phyloP scores from a whole-genome alignment of 2,329 filamentous ascomycete species.

The Amesomyces nigricolor region DNA sequence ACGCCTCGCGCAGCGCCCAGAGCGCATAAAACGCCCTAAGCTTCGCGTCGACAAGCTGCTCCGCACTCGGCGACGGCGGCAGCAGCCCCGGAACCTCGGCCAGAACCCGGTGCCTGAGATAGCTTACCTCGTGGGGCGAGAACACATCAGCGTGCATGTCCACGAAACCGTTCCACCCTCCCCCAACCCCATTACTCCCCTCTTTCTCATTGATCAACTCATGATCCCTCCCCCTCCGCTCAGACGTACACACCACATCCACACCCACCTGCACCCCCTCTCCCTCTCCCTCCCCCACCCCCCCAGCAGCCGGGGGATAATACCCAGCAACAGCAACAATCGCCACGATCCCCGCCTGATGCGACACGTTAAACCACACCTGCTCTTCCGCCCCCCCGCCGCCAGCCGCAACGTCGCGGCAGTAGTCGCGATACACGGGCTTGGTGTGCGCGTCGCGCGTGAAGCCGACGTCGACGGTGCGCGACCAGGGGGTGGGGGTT shows the following conservation, averaged over 20 bases:
- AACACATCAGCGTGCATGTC: conserved; percentile 70
- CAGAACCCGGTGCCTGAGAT: conserved; percentile 49
- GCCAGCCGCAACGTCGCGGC: conserved; percentile 35
- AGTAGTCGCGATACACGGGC: conserved; percentile 44
- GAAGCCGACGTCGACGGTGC: conserved; percentile 31
- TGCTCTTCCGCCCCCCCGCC: conserved; percentile 31
- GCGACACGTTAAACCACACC: conserved; percentile 68
- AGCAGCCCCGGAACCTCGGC: conserved; percentile 23
- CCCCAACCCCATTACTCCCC: conserved; percentile 23
- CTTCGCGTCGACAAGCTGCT: conserved; percentile 51
- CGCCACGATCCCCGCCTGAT: conserved; percentile 70
- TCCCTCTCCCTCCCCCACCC: neutral
- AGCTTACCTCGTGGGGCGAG: conserved; percentile 52
- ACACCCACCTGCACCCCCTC: conserved; percentile 52
- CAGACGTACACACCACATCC: conserved; percentile 70
- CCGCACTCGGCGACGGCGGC: conserved; percentile 27
- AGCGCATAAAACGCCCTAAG: conserved; percentile 69
- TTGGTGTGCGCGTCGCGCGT: conserved; percentile 51
- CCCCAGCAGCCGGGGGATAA: conserved; percentile 32
- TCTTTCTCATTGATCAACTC: conserved; percentile 39
- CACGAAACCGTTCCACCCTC: conserved; percentile 62
- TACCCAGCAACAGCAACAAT: conserved; percentile 50
- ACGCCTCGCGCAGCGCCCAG: conserved; percentile 76
- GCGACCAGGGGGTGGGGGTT: neutral
- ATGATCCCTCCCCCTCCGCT: conserved; percentile 59